A percentile compares a stretch with the other conserved stretches of the same genome.
Conservation (phyloP, 108 stramenopile species). For the Licmophora abbreviata region DNA sequence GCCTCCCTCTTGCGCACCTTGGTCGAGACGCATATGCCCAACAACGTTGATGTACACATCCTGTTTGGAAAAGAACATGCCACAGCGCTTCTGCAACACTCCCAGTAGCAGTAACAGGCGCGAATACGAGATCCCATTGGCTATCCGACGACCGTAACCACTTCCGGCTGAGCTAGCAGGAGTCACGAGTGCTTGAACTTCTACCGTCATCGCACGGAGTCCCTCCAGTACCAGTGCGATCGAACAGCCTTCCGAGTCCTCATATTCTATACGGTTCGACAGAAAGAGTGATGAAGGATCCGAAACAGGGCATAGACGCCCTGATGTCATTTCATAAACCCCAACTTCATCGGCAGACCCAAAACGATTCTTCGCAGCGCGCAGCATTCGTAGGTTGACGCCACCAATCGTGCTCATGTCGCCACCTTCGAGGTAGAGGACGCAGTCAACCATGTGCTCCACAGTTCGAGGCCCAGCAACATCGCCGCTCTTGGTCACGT, state of each 20-base stretch:
- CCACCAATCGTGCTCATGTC: slow-evolving; percentile 8
- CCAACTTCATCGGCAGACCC: slow-evolving; percentile 82
- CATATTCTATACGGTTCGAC: slow-evolving; percentile 32
- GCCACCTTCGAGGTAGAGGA: slow-evolving; percentile 78
- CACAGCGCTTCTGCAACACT: slow-evolving; percentile 86
- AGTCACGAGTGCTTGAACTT: slow-evolving; percentile 42
- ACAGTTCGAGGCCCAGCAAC: slow-evolving; percentile 93
- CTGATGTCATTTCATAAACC: slow-evolving; percentile 77
- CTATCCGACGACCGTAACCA: slow-evolving; percentile 45
- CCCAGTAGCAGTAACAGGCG: slow-evolving; percentile 81
- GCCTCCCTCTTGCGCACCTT: slow-evolving; percentile 26
- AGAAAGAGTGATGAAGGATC: slow-evolving; percentile 82
- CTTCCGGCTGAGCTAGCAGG: slow-evolving; percentile 21
- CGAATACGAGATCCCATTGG: slow-evolving; percentile 68
- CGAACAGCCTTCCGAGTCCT: slow-evolving; percentile 81
- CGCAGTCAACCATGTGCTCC: slow-evolving; percentile 96
- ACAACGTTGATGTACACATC: slow-evolving; percentile 93
- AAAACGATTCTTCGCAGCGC: slow-evolving; percentile 88
- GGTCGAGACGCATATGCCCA: slow-evolving; percentile 58
- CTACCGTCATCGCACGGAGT: slow-evolving; percentile 76
- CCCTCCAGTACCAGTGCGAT: slow-evolving; percentile 86
- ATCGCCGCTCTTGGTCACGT: slow-evolving; percentile 90
- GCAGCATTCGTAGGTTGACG: slow-evolving; percentile 54
- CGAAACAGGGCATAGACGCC: slow-evolving; percentile 66
- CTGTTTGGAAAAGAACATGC: slow-evolving; percentile 43